These are phyloP conservation scores for Venturia pyrina DNA, from an alignment of 2,329 filamentous ascomycete genomes.

Conservation along the genomic window DNA sequence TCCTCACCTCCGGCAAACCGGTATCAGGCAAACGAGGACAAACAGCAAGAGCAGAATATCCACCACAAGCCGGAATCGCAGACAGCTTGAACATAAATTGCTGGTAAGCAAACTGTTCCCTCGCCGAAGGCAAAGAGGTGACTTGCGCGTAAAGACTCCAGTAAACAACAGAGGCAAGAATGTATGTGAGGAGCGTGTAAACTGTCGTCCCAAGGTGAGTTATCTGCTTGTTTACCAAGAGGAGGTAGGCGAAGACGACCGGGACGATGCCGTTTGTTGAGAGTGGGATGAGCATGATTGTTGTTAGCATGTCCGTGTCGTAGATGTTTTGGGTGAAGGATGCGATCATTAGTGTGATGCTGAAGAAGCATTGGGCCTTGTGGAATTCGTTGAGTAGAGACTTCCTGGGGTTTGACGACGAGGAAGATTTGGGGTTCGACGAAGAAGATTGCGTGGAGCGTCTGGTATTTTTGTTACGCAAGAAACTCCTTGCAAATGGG, in stretches of 20 bases:
- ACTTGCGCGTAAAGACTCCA: neutral
- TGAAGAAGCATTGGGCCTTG: slow-evolving; percentile 22
- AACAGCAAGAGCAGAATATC: slow-evolving; percentile 17
- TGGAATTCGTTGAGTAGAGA: slow-evolving; percentile 17
- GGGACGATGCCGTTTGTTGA: slow-evolving; percentile 18
- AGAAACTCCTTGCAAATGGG: slow-evolving; percentile 2
- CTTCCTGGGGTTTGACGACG: neutral
- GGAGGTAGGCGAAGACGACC: slow-evolving; percentile 16
- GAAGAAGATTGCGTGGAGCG: neutral
- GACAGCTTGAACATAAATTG: slow-evolving; percentile 19
- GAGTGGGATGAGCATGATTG: slow-evolving; percentile 19
- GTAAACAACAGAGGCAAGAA: slow-evolving; percentile 15
- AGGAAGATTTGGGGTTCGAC: slow-evolving; percentile 11
- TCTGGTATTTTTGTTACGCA: neutral
- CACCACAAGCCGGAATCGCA: slow-evolving; percentile 17
- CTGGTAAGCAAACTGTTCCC: slow-evolving; percentile 11
- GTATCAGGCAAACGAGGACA: slow-evolving; percentile 16
- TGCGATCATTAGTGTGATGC: slow-evolving; percentile 20
- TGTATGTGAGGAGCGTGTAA: slow-evolving; percentile 15
- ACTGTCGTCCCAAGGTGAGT: slow-evolving; percentile 13
- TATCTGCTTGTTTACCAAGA: slow-evolving; percentile 14
- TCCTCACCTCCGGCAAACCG: slow-evolving; percentile 7
- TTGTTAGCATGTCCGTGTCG: slow-evolving; percentile 17
- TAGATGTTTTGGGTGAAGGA: slow-evolving; percentile 18
- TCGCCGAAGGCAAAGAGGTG: neutral